Conservation (phyloP, 768 basidiomycete genomes). For the Lentinula sp. region DNA sequence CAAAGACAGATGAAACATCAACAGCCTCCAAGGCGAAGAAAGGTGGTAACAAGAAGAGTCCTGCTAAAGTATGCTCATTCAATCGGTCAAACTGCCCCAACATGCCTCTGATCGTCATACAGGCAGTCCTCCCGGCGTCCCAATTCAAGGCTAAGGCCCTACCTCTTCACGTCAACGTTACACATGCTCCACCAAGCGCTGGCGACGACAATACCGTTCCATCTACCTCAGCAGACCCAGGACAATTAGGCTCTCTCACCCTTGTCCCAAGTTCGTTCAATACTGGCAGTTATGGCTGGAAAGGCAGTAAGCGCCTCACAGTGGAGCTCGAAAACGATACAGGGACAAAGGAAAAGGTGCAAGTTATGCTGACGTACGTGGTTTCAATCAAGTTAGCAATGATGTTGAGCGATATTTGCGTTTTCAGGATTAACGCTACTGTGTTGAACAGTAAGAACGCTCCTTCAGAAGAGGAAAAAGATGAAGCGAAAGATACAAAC, state of each 20-base stretch:
- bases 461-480: conserved; percentile 25
- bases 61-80: conserved; percentile 34
- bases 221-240: conserved; percentile 42
- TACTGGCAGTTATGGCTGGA: conserved; percentile 85
- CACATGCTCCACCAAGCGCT: conserved; percentile 53
- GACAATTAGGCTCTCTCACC: conserved; percentile 50
- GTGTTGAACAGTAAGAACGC: conserved; percentile 65
- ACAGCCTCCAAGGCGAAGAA: conserved; percentile 24
- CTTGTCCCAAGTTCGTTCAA: conserved; percentile 56
- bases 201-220: conserved; percentile 27
- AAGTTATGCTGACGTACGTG: conserved; percentile 72
- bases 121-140: conserved; percentile 42
- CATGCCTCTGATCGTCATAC: background rate
- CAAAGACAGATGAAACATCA: conserved; percentile 35
- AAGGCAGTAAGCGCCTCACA: conserved; percentile 61
- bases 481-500: conserved; percentile 20
- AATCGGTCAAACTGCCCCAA: background rate
- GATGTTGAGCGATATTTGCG: background rate
- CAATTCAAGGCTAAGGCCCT: conserved; percentile 61
- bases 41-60: conserved; percentile 31
- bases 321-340: conserved; percentile 55
- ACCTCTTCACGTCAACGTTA: conserved; percentile 63
- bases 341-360: conserved; percentile 56
- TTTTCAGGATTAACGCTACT: conserved; percentile 66
- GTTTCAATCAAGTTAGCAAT: too few relatives aligned